Base-by-base conservation (phyloP, 2,329 filamentous ascomycete genomes). In the Coniosporium uncinatum region DNA sequence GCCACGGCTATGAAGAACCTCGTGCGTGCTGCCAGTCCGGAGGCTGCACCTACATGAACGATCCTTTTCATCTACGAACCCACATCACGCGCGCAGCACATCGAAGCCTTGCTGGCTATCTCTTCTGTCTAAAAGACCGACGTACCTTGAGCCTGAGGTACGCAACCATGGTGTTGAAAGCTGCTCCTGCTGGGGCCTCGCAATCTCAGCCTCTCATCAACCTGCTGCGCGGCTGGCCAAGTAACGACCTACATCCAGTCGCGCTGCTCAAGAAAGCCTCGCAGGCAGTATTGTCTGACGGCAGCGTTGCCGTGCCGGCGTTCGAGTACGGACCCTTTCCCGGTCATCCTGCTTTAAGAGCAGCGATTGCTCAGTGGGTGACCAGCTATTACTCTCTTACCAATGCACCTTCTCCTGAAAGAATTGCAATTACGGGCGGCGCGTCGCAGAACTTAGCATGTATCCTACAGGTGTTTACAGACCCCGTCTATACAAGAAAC, bases 371-470 rank as follows among this genome's bases (percentile, higher is more conserved):
- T 3, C 56, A 63, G 31, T 95, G 87, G 85, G 69, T 95, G 32
- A 74, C 70, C 1, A 51, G 55, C 1, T 83, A 82, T 52, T 91
- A 88, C 56, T 17, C 33, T 21, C 33, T 21, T 6, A 17, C 8
- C 8, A 8, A 22, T 6, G 6, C 19, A 14, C 5, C 11, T 8
- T 22, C 11, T 20, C 66, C 81, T 35, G 70, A 78, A 3, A 75
- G 87, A 22, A 83, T 95, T 41, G 85, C 82, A 56, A 83, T 95
- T 57, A 87, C 86, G 0, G 88, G 89, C 35, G 90, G 90, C 14
- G 90, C 90, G 3, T 87, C 81, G 49, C 89, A 95, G 69, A 89
- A 83, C 56, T 61, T 95, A 3, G 88, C 85, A 0, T 85, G 80
- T 53, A 66, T 95, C 4, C 66, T 95, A 38, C 79, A 85, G 59